Base-by-base conservation (phyloP, 1,139 yeast genomes). In the Hyphopichia khmerensis region DNA sequence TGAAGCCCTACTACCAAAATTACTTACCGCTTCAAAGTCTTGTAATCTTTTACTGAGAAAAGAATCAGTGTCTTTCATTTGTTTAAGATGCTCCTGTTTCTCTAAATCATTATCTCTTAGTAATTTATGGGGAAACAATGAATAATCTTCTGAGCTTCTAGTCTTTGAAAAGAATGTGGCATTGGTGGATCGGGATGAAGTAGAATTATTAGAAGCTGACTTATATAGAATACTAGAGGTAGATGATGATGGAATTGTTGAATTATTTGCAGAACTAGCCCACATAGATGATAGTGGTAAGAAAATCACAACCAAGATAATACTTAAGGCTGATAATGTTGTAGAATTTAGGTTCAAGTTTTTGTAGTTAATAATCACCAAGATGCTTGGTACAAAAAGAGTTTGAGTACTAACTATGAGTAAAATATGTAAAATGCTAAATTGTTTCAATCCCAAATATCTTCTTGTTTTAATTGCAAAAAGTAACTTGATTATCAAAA, bases 251-350 rank as follows among this genome's bases (percentile, higher is more conserved):
- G 40, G 39, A 4, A 14, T 43, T 6, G 75, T 57, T 2, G 67
- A 48, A 41, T 74, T 75, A 50, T 79, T 80, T 2, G 81, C 74
- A n/a, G 82, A 63, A 3, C 77, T 64, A 1, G 96, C 96, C 97
- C 97, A 90, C 75, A 89, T 77, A 0, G 96, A 82, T 0, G 96
- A 82, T 40, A 90, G 65, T 1, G 97, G 97, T 42, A 90, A 68
- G 8, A 90, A 84, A 29, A 87, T 57, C 0, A 85, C 85, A 13
- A 67, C 63, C 4, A 72, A 43, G 15, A 70, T 50, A 16, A 61
- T 45, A 40, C 68, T 60, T 11, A 67, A 48, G 36, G 61, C 55
- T 5, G 52, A 43, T 13, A 62, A 47, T 15, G 52, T 48, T 16
- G 61, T 54, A 35, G 43, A 45, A 29, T 45, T 42, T 8, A 48